phyloP scores from a whole-genome alignment of 108 stramenopile species.

The Nannochloropsis oceanica region DNA sequence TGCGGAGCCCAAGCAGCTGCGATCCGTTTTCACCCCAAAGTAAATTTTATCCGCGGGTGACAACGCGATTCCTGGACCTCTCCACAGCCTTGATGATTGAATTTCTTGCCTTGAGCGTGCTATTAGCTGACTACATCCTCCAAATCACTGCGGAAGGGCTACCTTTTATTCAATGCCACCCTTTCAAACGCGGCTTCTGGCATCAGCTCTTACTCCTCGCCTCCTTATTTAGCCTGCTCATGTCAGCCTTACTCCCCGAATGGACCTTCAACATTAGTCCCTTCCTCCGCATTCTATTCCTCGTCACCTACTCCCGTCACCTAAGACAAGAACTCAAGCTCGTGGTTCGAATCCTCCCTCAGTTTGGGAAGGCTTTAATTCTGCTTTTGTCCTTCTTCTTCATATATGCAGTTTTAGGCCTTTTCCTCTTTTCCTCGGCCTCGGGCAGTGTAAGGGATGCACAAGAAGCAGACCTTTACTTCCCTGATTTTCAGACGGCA shows the following conservation, averaged over 20 bases:
- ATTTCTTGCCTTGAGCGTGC: neutral
- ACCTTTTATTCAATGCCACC: neutral
- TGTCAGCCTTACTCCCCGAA: neutral
- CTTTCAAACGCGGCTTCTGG: neutral
- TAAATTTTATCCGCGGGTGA: neutral
- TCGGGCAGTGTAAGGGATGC: neutral
- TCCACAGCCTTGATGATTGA: neutral
- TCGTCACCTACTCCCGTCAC: neutral
- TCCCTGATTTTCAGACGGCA: neutral
- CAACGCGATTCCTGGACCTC: neutral
- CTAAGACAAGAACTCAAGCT: neutral
- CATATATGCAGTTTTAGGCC: neutral
- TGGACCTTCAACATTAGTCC: neutral
- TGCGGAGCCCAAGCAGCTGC: neutral
- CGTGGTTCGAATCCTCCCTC: neutral
- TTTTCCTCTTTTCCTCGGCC: neutral
- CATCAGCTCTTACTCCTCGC: neutral
- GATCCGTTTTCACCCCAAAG: neutral
- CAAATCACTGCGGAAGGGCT: neutral
- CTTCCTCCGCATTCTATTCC: neutral
- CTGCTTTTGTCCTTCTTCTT: neutral
- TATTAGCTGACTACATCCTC: neutral
- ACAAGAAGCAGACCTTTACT: neutral
- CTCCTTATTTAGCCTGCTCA: neutral
- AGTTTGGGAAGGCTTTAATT: neutral